A percentile compares a stretch with the other conserved stretches of the same genome.
phyloP scores from a whole-genome alignment of 2,329 filamentous ascomycete genomes.

The Cadophora sp. region DNA sequence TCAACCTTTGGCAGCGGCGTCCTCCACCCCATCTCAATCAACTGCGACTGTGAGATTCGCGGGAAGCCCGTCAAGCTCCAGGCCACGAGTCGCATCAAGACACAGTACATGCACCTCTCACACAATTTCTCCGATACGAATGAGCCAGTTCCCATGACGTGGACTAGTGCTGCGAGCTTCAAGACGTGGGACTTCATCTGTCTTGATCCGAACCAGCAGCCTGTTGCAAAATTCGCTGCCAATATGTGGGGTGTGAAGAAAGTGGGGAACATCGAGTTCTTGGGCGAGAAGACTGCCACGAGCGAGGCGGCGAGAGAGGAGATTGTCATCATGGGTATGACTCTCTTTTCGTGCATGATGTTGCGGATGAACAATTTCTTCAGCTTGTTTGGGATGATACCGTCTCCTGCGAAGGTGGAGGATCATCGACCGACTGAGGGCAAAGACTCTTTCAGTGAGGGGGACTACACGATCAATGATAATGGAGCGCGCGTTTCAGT shows the following conservation, averaged over 20 bases:
- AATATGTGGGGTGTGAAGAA: constrained; percentile 29
- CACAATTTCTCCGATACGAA: constrained; percentile 22
- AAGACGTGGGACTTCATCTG: constrained; percentile 34
- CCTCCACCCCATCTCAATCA: constrained; percentile 28
- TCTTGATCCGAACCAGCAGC: constrained; percentile 23
- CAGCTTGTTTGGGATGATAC: constrained; percentile 22
- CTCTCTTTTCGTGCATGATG: constrained; percentile 31
- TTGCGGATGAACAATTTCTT: constrained; percentile 24
- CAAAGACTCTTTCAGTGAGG: not conserved
- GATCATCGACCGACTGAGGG: not conserved
- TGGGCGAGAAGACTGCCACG: constrained; percentile 20
- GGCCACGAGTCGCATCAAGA: constrained; percentile 30
- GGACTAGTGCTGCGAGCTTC: constrained; percentile 19
- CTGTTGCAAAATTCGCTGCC: constrained; percentile 27
- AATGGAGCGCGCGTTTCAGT: not conserved
- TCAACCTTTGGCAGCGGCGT: constrained; percentile 25
- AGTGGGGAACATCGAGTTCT: constrained; percentile 28
- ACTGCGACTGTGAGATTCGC: constrained; percentile 27
- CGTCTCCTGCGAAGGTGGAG: constrained; percentile 10
- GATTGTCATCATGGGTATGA: constrained; percentile 30
- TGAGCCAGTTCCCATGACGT: constrained; percentile 25
- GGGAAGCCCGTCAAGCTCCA: constrained; percentile 23
- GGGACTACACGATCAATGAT: not conserved
- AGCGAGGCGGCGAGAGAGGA: constrained; percentile 28
- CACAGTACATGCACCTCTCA: constrained; percentile 29